These are phyloP conservation scores for Acacia acuminata DNA, from an alignment of 306 rosid species.

Conservation along the genomic window DNA sequence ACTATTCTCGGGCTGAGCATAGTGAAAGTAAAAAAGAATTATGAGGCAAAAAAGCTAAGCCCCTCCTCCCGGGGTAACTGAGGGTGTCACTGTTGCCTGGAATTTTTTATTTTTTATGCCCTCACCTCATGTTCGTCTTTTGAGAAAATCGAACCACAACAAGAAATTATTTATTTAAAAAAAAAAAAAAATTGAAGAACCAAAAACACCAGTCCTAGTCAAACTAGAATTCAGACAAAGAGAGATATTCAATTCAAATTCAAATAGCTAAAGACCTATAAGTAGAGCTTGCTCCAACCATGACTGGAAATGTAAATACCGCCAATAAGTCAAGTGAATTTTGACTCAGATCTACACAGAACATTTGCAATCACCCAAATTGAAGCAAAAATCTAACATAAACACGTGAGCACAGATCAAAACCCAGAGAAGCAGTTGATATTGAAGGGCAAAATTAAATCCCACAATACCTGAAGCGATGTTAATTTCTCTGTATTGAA, in stretches of 20 bases:
- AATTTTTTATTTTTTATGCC: not conserved
- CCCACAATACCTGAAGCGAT: slow-evolving; percentile 61
- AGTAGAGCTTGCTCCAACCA: not conserved
- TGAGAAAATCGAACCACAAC: not conserved
- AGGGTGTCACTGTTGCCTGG: not conserved
- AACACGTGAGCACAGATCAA: not conserved
- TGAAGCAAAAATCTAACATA: not conserved
- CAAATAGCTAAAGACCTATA: not conserved
- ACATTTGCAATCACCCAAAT: not conserved
- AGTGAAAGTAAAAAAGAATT: not conserved
- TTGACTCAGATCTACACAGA: not conserved
- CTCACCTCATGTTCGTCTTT: not conserved
- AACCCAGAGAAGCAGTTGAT: not conserved
- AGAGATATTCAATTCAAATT: not conserved
- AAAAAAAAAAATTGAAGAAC: not conserved
- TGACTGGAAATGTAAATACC: not conserved
- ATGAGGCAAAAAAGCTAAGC: not conserved
- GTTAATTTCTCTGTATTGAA: slow-evolving; percentile 49
- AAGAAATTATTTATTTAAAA: too few species aligned
- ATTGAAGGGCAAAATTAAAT: not conserved
- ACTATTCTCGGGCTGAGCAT: too few species aligned
- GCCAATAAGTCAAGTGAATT: not conserved
- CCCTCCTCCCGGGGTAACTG: not conserved
- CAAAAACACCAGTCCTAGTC: not conserved
- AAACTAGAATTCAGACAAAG: not conserved